Base-by-base conservation (phyloP, 495 filamentous ascomycete genomes). In the Penicillium angulare region DNA sequence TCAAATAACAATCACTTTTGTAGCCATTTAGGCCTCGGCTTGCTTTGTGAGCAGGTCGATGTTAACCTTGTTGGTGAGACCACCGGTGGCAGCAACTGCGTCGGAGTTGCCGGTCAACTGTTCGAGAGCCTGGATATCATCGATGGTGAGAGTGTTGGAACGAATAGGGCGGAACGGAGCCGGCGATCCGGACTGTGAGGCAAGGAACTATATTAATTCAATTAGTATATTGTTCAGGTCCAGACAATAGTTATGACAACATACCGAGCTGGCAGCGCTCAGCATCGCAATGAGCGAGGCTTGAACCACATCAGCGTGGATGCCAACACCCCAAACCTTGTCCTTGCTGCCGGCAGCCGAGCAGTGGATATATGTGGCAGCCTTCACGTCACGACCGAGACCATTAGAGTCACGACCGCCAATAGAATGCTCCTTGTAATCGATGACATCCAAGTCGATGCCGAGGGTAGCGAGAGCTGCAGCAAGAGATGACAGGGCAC, bases 391-490 rank as follows among this genome's bases (percentile, higher is more conserved):
- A 46, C 79, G 79, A 38, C 89, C 87, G 9, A 77, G 72, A 39
- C 45, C 90, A 56, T 97, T 89, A 21, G 90, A 87, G 71, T 97
- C 93, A 48, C n/a, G n/a, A n/a, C n/a, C n/a, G n/a, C 90, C 90
- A 56, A 97, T 89, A 21, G 90, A 87, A 71, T 97, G 95, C 66
- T 97, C 95, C 72, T 96, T 97, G 69, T 97, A 97, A 64, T 96
- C 89, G 40, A 81, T 81, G 44, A 97, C 92, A 64, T 98, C 91
- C 3, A 98, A 76, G 58, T 96, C 87, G 35, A 97, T 85, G 24
- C 89, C 89, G n/a, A 98, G 74, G 7, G 78, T 76, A 40, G 81
- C 78, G 20, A 98, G 79, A 8, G 92, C 93, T 55, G 90, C 84
- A 12, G 91, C 89, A 54, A 97, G 71, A 32, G 87, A 88, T 1